Base-by-base conservation (phyloP, 805 yeast species). In the Saccharomycopsis vini region DNA sequence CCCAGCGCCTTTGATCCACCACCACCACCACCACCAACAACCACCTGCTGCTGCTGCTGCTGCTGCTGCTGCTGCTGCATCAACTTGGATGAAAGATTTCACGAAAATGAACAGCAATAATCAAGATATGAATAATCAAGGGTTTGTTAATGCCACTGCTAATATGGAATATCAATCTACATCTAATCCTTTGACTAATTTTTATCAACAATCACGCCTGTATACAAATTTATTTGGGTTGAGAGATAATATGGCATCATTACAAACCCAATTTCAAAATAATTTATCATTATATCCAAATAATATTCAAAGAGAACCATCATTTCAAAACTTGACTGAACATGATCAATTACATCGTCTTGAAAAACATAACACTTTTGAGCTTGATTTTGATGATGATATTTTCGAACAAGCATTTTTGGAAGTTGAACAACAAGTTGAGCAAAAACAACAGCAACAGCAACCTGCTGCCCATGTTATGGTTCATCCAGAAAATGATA, bases 361-460 rank as follows among this genome's bases (percentile, higher is more conserved):
- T 7, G 16, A n/a, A 30, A 10, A 30, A 5, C 9, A 7, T 30
- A 30, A 24, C n/a, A 5, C 5, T n/a, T 10, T 30, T 16, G 33
- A n/a, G 5, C 16, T 9, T 5, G 15, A 30, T 9, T 5, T n/a
- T 33, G 37, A 31, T 35, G 38, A 47, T 34, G 47, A 35, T 36
- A 22, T 51, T 5, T 59, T 59, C 45, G 61, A 58, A 16, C 41
- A 46, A 4, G 60, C 59, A 1, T 63, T 64, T 44, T 52, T 52
- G 18, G 55, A 52, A 19, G 33, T 63, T 4, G 67, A 63, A 45
- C 40, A 36, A 5, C 40, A 42, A 22, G 21, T 42, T 29, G 36
- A 39, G 18, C 31, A 22, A 33, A 39, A 16, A 39, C 32, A 21
- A 16, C 30, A 3, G 42, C 16, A 32, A 29, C 34, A 4, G 26